Conservation (phyloP, 371 early-diverging fungal species). For the Mucor indicus region DNA sequence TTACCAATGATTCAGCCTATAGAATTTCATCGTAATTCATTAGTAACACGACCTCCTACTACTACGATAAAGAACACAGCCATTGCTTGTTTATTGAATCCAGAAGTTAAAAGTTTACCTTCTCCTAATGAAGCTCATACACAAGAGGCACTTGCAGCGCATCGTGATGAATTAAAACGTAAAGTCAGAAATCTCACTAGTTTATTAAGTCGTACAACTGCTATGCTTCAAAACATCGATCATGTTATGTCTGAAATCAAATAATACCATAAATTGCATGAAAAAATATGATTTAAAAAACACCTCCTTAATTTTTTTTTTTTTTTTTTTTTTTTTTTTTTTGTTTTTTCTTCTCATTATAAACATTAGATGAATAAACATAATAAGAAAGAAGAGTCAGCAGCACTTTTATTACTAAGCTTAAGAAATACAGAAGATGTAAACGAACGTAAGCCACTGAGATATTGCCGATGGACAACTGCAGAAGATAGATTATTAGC, state of each 20-base stretch:
- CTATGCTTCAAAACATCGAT: conserved; percentile 60
- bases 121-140: conserved; percentile 17
- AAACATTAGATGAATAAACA: too few relatives aligned
- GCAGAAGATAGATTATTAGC: too few relatives aligned
- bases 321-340: too few relatives aligned
- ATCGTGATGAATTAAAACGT: conserved; percentile 60
- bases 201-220: conserved; percentile 59
- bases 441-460: too few relatives aligned
- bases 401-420: too few relatives aligned
- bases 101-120: conserved; percentile 31
- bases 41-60: conserved; percentile 40
- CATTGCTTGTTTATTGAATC: conserved; percentile 39
- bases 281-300: too few relatives aligned
- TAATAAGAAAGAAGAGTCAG: too few relatives aligned
- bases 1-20: conserved; percentile 24
- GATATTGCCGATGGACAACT: too few relatives aligned
- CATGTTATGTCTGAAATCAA: conserved; percentile 49
- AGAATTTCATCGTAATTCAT: conserved; percentile 26
- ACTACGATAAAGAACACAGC: conserved; percentile 23
- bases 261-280: too few relatives aligned
- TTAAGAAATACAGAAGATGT: too few relatives aligned
- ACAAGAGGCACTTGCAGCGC: conserved; percentile 45
- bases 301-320: too few relatives aligned
- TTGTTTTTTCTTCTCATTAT: too few relatives aligned
- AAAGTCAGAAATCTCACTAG: conserved; percentile 58